Conservation (phyloP, 371 early-diverging fungal genomes). For the Gilbertella persicaria region DNA sequence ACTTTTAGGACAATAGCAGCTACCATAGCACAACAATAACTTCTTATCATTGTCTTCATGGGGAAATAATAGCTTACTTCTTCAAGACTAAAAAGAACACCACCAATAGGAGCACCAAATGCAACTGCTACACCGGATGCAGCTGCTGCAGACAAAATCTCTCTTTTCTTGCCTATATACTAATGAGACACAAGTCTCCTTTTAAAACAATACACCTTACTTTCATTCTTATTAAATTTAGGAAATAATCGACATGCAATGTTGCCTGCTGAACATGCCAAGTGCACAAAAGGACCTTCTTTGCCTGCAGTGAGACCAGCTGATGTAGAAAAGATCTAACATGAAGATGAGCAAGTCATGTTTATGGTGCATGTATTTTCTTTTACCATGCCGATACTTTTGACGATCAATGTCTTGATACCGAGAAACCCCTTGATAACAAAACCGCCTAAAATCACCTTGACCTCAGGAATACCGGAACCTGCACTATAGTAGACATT, state of each 20-base stretch:
- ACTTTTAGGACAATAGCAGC: slow-evolving; percentile 84
- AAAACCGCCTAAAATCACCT: slow-evolving; percentile 93
- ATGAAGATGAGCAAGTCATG: slow-evolving; percentile 2
- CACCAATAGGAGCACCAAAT: slow-evolving; percentile 94
- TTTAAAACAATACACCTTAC: slow-evolving; percentile 25
- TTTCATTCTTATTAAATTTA: slow-evolving; percentile 85
- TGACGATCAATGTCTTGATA: slow-evolving; percentile 81
- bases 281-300: slow-evolving; percentile 96
- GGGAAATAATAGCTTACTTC: slow-evolving; percentile 94
- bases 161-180: slow-evolving; percentile 63
- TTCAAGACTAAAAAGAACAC: slow-evolving; percentile 86
- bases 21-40: slow-evolving; percentile 89
- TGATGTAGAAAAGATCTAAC: slow-evolving; percentile 70
- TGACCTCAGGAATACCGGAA: slow-evolving; percentile 94
- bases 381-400: slow-evolving; percentile 79
- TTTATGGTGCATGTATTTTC: slow-evolving; percentile 7
- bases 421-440: slow-evolving; percentile 89
- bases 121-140: slow-evolving; percentile 94
- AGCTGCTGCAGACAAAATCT: slow-evolving; percentile 84
- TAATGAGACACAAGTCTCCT: neutral
- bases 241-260: slow-evolving; percentile 76
- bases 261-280: slow-evolving; percentile 90
- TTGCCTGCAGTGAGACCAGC: slow-evolving; percentile 89
- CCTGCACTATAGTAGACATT: slow-evolving; percentile 78
- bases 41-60: slow-evolving; percentile 86